Conservation (phyloP, 73 alveolate genomes). For the Effrenium voratum region DNA sequence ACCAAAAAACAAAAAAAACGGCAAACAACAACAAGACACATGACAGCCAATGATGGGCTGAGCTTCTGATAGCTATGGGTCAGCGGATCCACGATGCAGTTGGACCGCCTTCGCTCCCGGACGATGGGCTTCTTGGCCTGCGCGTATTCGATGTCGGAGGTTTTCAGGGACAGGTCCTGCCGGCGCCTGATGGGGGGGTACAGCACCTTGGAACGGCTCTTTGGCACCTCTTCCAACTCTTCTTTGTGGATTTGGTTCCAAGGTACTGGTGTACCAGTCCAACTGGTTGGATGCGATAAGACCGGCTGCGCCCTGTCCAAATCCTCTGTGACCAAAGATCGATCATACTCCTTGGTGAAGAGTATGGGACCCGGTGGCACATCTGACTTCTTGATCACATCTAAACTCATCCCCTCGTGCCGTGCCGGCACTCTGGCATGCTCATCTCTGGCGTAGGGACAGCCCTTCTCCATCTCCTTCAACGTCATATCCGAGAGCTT, state of each 20-base stretch:
- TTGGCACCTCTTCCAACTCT: conserved; percentile 47
- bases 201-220: conserved; percentile 66
- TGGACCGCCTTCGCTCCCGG: conserved; percentile 53
- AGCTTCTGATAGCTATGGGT: neutral
- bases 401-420: conserved; percentile 62
- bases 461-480: neutral
- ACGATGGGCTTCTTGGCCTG: conserved; percentile 79
- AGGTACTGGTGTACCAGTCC: conserved; percentile 64
- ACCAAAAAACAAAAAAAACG: neutral
- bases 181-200: conserved; percentile 50
- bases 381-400: conserved; percentile 73
- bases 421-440: conserved; percentile 50
- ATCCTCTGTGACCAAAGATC: conserved; percentile 65
- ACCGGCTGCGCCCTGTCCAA: conserved; percentile 86
- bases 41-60: neutral
- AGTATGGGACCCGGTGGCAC: conserved; percentile 86
- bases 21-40: too few relatives aligned
- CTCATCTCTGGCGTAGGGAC: conserved; percentile 63
- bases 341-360: conserved; percentile 60
- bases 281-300: conserved; percentile 74
- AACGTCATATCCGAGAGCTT: conserved; percentile 61
- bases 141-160: conserved; percentile 76
- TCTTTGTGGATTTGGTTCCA: conserved; percentile 13
- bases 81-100: conserved; percentile 66
- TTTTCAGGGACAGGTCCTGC: neutral